Conservation (phyloP, 2,329 filamentous ascomycete genomes). For the Pseudocercospora fijiensis region DNA sequence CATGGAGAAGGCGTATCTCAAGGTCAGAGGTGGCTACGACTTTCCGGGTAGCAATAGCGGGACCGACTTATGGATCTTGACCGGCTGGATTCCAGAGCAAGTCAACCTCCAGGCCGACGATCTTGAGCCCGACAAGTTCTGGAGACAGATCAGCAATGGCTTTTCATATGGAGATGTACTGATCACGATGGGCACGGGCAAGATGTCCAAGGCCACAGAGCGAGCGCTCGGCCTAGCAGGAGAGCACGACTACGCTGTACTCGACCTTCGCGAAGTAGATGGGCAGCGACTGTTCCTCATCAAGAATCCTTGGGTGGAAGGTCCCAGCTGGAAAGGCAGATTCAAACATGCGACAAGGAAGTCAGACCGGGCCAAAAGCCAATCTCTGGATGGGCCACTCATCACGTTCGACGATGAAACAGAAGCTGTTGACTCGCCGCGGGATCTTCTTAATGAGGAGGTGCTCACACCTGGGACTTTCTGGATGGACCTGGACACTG, state of each 20-base stretch:
- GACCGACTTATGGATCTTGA: conserved; percentile 88
- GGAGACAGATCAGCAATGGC: conserved; percentile 71
- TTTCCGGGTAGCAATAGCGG: conserved; percentile 97
- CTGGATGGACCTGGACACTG: conserved; percentile 87
- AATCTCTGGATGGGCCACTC: conserved; percentile 15
- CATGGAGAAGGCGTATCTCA: conserved; percentile 93
- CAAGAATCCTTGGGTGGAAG: conserved; percentile 95
- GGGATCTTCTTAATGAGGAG: conserved; percentile 41
- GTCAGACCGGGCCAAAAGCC: conserved; percentile 3
- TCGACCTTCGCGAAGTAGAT: conserved; percentile 69
- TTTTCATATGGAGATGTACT: conserved; percentile 79
- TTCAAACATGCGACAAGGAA: conserved; percentile 32
- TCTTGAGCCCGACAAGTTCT: conserved; percentile 70
- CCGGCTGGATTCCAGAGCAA: conserved; percentile 96
- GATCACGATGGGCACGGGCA: conserved; percentile 85
- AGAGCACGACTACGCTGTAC: conserved; percentile 90
- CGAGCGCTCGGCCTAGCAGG: conserved; percentile 76
- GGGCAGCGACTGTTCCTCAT: conserved; percentile 70
- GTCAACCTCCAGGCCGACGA: conserved; percentile 87
- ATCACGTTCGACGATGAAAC: conserved; percentile 31
- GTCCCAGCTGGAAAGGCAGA: conserved; percentile 67
- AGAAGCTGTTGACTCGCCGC: conserved; percentile 33
- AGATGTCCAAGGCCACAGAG: conserved; percentile 74
- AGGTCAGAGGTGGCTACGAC: conserved; percentile 92
- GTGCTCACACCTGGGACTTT: conserved; percentile 69